phyloP scores from a whole-genome alignment of 192 early-diverging fungal genomes.

The Phlyctochytrium arcticum region DNA sequence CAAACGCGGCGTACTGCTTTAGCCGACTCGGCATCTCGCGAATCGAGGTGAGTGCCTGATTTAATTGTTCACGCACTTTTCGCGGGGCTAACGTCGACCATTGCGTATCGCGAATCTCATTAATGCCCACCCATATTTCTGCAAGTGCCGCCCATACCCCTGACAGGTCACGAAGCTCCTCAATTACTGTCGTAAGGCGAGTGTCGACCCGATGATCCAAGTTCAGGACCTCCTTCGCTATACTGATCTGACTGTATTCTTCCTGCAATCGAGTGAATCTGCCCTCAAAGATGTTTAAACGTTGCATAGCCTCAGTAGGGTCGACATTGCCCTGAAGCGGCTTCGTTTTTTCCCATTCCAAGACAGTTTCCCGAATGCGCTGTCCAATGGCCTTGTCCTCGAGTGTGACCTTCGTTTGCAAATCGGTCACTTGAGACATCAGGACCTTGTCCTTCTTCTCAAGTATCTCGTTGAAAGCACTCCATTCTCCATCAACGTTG shows the following conservation, averaged over 20 bases:
- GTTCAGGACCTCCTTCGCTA: slow-evolving; percentile 92
- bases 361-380: slow-evolving; percentile 74
- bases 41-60: slow-evolving; percentile 70
- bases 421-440: slow-evolving; percentile 88
- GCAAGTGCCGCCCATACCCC: slow-evolving; percentile 86
- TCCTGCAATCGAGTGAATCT: slow-evolving; percentile 76
- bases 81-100: slow-evolving; percentile 87
- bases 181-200: slow-evolving; percentile 76
- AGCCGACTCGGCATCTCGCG: slow-evolving; percentile 96
- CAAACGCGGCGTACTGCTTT: slow-evolving; percentile 95
- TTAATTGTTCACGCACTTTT: slow-evolving; percentile 84
- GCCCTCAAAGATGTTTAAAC: slow-evolving; percentile 79
- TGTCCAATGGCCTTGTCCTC: slow-evolving; percentile 86
- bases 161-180: slow-evolving; percentile 89
- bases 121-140: slow-evolving; percentile 75
- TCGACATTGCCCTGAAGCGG: slow-evolving; percentile 91
- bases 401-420: slow-evolving; percentile 91
- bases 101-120: slow-evolving; percentile 79
- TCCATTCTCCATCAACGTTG: slow-evolving; percentile 96
- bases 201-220: slow-evolving; percentile 68
- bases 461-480: slow-evolving; percentile 92
- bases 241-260: slow-evolving; percentile 79
- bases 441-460: slow-evolving; percentile 85
- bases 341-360: slow-evolving; percentile 94
- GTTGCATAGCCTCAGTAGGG: slow-evolving; percentile 78